Evolutionary conservation across 1,284 basidiomycete species (phyloP).

Genomic region (Microbotryum violaceum): DNA sequence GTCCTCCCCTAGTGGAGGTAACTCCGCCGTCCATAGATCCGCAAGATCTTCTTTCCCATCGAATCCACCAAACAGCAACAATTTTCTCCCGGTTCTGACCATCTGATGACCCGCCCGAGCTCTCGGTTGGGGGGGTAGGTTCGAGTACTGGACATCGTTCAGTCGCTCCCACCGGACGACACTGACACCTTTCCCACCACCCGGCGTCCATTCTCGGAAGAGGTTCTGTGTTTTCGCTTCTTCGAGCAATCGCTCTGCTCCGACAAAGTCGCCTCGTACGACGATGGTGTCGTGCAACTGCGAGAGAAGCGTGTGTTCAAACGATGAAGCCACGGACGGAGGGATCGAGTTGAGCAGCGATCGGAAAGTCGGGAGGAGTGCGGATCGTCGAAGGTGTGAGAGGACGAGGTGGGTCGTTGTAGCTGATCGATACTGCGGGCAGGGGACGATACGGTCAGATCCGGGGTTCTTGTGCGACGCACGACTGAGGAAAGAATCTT

Average conservation of each 20-base stretch:
- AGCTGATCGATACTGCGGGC: slow-evolving; percentile 32
- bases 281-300: slow-evolving; percentile 38
- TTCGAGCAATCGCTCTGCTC: slow-evolving; percentile 35
- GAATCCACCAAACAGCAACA: slow-evolving; percentile 42
- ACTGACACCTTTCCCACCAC: not conserved
- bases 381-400: slow-evolving; percentile 39
- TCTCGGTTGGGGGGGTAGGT: slow-evolving; percentile 16
- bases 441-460: not conserved
- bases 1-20: slow-evolving; percentile 36
- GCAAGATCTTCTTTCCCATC: slow-evolving; percentile 38
- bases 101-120: slow-evolving; percentile 41
- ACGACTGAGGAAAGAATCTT: not conserved
- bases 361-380: slow-evolving; percentile 34
- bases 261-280: slow-evolving; percentile 33
- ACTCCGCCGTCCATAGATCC: slow-evolving; percentile 40
- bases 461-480: too few species aligned
- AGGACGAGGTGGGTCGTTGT: slow-evolving; percentile 37
- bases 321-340: slow-evolving; percentile 5
- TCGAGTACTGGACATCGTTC: slow-evolving; percentile 4
- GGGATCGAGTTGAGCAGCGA: slow-evolving; percentile 13
- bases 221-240: slow-evolving; percentile 23
- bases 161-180: slow-evolving; percentile 19
- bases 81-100: slow-evolving; percentile 36
- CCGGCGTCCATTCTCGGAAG: slow-evolving; percentile 24
- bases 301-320: slow-evolving; percentile 39